Base-by-base conservation (phyloP, 2,329 filamentous ascomycete species). In the Coniochaeta ligniaria region DNA sequence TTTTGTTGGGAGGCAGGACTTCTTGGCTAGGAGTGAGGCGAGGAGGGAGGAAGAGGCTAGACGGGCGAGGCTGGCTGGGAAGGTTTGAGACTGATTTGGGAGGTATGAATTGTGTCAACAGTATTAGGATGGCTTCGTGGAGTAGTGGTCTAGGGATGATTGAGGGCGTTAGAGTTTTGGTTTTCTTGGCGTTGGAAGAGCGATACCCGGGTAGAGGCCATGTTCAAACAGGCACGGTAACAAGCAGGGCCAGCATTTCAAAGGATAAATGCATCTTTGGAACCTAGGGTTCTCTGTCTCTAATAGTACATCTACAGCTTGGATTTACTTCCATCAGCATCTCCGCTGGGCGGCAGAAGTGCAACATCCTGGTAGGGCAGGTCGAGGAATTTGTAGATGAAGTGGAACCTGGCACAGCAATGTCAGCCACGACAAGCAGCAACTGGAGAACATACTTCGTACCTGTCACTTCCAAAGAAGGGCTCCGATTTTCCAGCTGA, bases 391-490 rank as follows among this genome's bases (percentile, higher is more conserved):
- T 82, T 76, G 74, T 87, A 92, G 66, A 93, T 81, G 66, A 83
- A 89, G 65, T 86, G 82, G 71, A 87, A 90, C 61, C 87, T 86
- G 22, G 54, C 55, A 31, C 11, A 33, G 16, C 38, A 33, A 41
- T 24, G 58, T 60, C 38, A 57, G 54, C 22, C 14, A 11, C 17
- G 12, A 17, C 7, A 16, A n/a, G 9, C 17, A 6, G 20, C 20
- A 59, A 24, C 6, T 20, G 17, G n/a, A 16, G 9, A 35, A 58
- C 20, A 47, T 20, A 31, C 4, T 43, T 58, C 26, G 24, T 70
- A 80, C 83, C 85, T 77, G 74, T 93, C 90, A 73, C 88, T 92
- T 2, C 90, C 90, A 73, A 93, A 93, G 70, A 92, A 91, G 0
- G 87, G 83, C 74, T 90, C 86, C 57, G 79, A 79, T 60, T 79